A percentile compares a stretch with the other conserved stretches of the same genome.
phyloP scores from a whole-genome alignment of 2,329 filamentous ascomycete genomes.

The Lasiodiplodia sp. region DNA sequence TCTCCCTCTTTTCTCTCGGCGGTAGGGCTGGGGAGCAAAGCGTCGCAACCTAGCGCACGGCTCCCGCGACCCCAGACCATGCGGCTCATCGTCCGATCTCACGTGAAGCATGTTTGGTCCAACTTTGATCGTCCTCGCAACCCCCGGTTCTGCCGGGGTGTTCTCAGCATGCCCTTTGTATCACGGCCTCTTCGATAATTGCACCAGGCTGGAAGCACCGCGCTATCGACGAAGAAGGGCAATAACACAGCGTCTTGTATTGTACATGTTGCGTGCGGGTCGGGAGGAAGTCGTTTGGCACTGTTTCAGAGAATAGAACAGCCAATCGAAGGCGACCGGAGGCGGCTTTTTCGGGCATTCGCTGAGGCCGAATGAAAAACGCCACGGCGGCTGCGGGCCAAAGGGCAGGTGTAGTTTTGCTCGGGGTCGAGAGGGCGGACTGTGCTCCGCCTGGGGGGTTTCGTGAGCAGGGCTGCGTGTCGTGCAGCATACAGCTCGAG shows the following conservation, averaged over 20 bases:
- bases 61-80: slow-evolving; percentile 25
- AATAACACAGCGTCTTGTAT: neutral
- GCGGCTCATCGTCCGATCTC: slow-evolving; percentile 17
- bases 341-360: neutral
- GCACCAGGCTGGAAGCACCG: neutral
- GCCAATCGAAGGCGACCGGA: neutral
- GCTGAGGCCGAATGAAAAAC: neutral
- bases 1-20: neutral
- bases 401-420: neutral
- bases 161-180: neutral
- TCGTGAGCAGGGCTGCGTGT: neutral
- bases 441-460: no score
- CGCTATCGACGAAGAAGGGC: neutral
- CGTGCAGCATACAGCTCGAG: slow-evolving; percentile 6
- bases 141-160: neutral
- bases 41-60: slow-evolving; percentile 1
- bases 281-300: neutral
- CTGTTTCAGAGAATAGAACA: neutral
- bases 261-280: neutral
- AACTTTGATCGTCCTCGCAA: neutral
- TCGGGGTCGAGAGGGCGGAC: no score
- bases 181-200: neutral
- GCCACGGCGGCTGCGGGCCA: slow-evolving; percentile 15
- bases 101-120: slow-evolving; percentile 8
- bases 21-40: neutral